These are phyloP conservation scores for Theileria annulata DNA, from an alignment of 169 alveolate genomes.

Conservation along the genomic window DNA sequence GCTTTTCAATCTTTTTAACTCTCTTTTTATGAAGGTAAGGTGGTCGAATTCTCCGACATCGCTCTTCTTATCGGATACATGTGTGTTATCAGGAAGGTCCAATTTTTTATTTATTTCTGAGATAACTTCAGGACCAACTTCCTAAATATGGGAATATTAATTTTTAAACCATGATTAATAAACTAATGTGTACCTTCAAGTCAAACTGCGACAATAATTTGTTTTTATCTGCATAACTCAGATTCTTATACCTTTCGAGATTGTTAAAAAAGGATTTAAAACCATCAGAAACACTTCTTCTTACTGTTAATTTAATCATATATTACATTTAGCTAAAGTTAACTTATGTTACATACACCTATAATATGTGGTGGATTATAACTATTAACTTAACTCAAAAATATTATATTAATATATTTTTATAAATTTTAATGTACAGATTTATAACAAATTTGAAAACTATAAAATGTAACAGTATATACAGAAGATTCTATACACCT, in stretches of 20 bases:
- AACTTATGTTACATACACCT: neutral
- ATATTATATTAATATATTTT: neutral
- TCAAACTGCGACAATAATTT: conserved; percentile 49
- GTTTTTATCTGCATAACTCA: conserved; percentile 51
- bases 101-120: conserved; percentile 27
- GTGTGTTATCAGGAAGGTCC: conserved; percentile 34
- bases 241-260: conserved; percentile 41
- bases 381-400: neutral
- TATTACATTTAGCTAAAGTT: neutral
- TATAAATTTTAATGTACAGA: conserved; percentile 10
- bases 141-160: conserved; percentile 19
- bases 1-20: neutral
- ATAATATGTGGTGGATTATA: conserved; percentile 1
- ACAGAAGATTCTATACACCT: conserved; percentile 10
- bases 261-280: conserved; percentile 36
- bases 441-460: neutral
- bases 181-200: conserved; percentile 44
- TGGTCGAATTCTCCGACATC: neutral
- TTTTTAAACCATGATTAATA: neutral
- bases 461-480: neutral
- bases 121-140: conserved; percentile 1
- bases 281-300: conserved; percentile 39
- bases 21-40: conserved; percentile 11
- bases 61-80: neutral
- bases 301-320: neutral